Base-by-base conservation (phyloP, 2,329 filamentous ascomycete genomes). In the Pseudocercospora macadamiae region DNA sequence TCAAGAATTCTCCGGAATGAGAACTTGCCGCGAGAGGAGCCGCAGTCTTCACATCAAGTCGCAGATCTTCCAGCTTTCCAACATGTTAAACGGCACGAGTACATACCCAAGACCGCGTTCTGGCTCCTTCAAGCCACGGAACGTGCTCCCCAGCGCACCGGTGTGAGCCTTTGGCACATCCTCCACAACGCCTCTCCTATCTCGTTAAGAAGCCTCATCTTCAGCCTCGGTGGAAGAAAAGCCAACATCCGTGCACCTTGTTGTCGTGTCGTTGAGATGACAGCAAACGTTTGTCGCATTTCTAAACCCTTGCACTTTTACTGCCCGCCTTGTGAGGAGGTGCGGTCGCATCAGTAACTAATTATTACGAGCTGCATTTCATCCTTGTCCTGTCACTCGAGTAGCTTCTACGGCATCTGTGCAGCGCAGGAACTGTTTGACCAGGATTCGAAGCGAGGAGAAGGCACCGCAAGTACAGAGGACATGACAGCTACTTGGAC, bases 321-420 rank as follows among this genome's bases (percentile, higher is more conserved):
- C 39, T 51, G 21, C 21, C 39, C 39, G 39, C 16, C 18, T 45
- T 10, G 10, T n/a, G 14, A 18, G 4, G 39, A 23, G 18, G 48
- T 51, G 48, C 48, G 48, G 48, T 36, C 48, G 48, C 48, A 51
- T 16, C 32, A 10, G 48, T 32, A 53, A 45, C 37, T 9, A 30
- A 54, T 45, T 21, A 54, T 54, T 47, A 25, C 10, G 36, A 54
- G 25, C 37, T 44, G 51, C 51, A 25, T 3, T 21, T 30, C n/a
- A 30, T 32, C n/a, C 51, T 44, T 8, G 18, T 19, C 39, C 18
- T 3, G 18, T 21, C 19, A 18, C 21, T 48, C 25, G 42, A 45
- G 14, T 21, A 25, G 14, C 14, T 28, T 48, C 10, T 48, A 32
- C 28, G n/a, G n/a, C n/a, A n/a, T n/a, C n/a, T n/a, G n/a, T n/a